Evolutionary conservation across 2,329 filamentous ascomycete species (phyloP).

Genomic region (Colletotrichum sp.): DNA sequence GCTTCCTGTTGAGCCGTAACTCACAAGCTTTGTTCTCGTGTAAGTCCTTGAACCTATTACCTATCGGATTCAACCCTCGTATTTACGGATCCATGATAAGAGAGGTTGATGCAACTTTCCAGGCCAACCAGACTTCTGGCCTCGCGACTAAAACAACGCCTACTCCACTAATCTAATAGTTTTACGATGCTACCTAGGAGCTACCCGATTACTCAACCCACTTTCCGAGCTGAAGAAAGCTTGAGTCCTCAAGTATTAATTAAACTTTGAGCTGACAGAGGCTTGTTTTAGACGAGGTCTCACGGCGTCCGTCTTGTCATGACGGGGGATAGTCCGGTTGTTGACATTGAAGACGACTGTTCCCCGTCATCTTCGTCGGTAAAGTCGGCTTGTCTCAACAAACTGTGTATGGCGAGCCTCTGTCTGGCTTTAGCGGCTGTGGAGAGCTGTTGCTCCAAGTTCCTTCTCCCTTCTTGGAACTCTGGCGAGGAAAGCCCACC

Average conservation of each 20-base stretch:
- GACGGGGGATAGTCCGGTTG: neutral
- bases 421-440: constrained; percentile 25
- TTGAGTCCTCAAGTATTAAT: neutral
- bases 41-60: neutral
- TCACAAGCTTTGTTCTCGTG: neutral
- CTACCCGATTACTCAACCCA: neutral
- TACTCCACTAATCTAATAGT: neutral
- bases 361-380: constrained; percentile 28
- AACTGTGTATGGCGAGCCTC: constrained; percentile 32
- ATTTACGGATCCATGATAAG: neutral
- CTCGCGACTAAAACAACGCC: neutral
- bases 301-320: neutral
- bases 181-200: neutral
- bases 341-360: neutral
- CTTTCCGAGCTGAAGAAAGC: neutral
- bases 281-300: neutral
- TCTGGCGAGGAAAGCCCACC: constrained; percentile 18
- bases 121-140: neutral
- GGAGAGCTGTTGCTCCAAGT: constrained; percentile 20
- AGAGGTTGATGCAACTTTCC: neutral
- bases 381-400: constrained; percentile 29
- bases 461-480: neutral
- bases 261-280: neutral
- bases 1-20: neutral
- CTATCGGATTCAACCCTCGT: neutral